Evolutionary conservation across 1,139 yeast genomes (phyloP).

Genomic region (Hansenula sp.): DNA sequence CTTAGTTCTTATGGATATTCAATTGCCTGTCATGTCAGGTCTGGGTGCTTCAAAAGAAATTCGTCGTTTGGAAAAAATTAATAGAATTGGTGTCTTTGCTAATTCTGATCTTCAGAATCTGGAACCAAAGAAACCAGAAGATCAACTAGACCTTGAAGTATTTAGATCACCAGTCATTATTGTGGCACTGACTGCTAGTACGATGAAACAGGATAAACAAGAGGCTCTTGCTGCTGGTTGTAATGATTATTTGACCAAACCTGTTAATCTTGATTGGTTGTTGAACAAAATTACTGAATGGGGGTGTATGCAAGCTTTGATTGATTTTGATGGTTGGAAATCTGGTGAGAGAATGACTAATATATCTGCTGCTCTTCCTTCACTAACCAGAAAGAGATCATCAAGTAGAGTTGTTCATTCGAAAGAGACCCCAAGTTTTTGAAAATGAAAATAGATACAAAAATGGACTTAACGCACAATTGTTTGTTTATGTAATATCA

Average conservation of each 20-base stretch:
- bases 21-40: conserved; percentile 90
- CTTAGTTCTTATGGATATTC: conserved; percentile 90
- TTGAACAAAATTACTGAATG: conserved; percentile 93
- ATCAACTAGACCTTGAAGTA: conserved; percentile 47
- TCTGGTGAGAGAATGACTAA: conserved; percentile 31
- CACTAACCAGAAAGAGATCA: conserved; percentile 11
- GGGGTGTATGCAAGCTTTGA: conserved; percentile 97
- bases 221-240: conserved; percentile 96
- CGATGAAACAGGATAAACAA: conserved; percentile 80
- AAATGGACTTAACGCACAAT: too few species aligned
- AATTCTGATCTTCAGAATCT: conserved; percentile 25
- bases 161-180: conserved; percentile 92
- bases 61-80: conserved; percentile 73
- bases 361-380: conserved; percentile 17
- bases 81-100: conserved; percentile 79
- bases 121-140: conserved; percentile 14
- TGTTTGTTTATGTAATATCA: too few species aligned
- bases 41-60: conserved; percentile 90
- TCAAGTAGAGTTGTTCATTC: conserved; percentile 7
- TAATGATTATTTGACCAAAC: conserved; percentile 94
- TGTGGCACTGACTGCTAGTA: conserved; percentile 92
- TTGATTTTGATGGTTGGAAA: conserved; percentile 95
- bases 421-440: not conserved
- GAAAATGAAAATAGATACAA: not conserved
- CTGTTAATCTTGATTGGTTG: conserved; percentile 91